Evolutionary conservation across 2,329 filamentous ascomycete species (phyloP), one percentile per base, ranked within the genome.

Genomic region (Colletotrichum endophyticum): DNA sequence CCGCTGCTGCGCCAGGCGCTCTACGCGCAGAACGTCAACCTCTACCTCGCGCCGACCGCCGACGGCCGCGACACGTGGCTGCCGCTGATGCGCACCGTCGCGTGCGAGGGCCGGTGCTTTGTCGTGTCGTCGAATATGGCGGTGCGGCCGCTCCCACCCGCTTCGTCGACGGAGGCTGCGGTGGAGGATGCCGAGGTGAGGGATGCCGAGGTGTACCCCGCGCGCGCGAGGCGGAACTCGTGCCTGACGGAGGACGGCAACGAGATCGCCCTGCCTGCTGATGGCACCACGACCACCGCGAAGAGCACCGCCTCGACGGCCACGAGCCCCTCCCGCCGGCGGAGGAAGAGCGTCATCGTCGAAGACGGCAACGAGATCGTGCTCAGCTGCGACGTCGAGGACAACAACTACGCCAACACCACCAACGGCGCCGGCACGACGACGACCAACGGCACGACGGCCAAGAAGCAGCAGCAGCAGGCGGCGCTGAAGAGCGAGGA

Each of bases 1-100:
- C 96, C 96, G 0, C 87, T 98, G 22, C 88, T 98, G 9, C 91
- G 96, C 22, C 94, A 98, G 83, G 90, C 92, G 19, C 88, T 98
- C 49, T 99, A 98, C 84, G 90, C 92, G 4, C 96, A 98, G 84
- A 98, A 98, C 82, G 92, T 98, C 81, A 98, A 98, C 83, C 86
- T 98, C 15, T 98, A 96, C 85, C 91, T 98, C 3, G 96, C 96
- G 0, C 96, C 96, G 3, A 98, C 96, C 1, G 96, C 96, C 2
- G 96, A 98, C 85, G 91, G 89, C 25, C 90, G 96, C 77, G 94
- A 96, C 80, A 92, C 95, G 0, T 99, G 96, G 96, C 85, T 95
- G 28, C 87, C 92, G 0, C 87, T 98, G n/a, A 94, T 98, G 92
- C 91, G 94, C 68, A 98, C 96, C 0, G 89, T 97, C 8, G 96